Evolutionary conservation across 352 stramenopile species (phyloP).

Genomic region (Globisporangium uncinulatum): DNA sequence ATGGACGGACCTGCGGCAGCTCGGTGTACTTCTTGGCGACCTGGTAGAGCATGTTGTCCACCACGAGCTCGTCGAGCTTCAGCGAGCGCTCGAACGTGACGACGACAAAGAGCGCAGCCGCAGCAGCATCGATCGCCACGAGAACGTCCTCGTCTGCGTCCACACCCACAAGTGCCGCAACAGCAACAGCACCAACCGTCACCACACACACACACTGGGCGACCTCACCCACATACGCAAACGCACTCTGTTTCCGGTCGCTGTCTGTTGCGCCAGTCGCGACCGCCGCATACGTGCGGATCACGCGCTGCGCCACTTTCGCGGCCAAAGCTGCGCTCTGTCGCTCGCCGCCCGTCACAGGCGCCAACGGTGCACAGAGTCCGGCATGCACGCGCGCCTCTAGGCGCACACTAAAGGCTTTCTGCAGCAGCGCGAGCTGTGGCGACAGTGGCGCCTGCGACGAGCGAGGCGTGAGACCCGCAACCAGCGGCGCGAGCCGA

Average conservation of each 20-base stretch:
- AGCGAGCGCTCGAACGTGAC: constrained; percentile 36
- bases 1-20: constrained; percentile 28
- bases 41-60: constrained; percentile 81
- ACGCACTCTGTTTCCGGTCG: constrained; percentile 18
- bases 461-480: background rate
- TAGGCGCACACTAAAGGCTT: constrained; percentile 7
- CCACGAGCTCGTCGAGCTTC: constrained; percentile 48
- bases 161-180: background rate
- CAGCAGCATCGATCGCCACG: constrained; percentile 45
- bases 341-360: constrained; percentile 11
- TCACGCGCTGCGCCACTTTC: constrained; percentile 54
- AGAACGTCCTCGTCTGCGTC: constrained; percentile 21
- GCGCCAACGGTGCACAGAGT: background rate
- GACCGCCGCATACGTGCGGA: constrained; percentile 43
- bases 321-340: constrained; percentile 37
- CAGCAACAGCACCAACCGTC: background rate
- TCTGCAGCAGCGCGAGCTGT: constrained; percentile 4
- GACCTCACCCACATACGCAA: background rate
- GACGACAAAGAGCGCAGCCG: constrained; percentile 44
- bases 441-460: background rate
- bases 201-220: background rate
- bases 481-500: constrained; percentile 10
- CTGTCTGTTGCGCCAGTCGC: constrained; percentile 1
- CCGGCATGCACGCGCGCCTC: constrained; percentile 8
- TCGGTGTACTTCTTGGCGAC: constrained; percentile 68